Evolutionary conservation across 169 alveolate genomes (phyloP).

Genomic region (Sarcocystis neurona): DNA sequence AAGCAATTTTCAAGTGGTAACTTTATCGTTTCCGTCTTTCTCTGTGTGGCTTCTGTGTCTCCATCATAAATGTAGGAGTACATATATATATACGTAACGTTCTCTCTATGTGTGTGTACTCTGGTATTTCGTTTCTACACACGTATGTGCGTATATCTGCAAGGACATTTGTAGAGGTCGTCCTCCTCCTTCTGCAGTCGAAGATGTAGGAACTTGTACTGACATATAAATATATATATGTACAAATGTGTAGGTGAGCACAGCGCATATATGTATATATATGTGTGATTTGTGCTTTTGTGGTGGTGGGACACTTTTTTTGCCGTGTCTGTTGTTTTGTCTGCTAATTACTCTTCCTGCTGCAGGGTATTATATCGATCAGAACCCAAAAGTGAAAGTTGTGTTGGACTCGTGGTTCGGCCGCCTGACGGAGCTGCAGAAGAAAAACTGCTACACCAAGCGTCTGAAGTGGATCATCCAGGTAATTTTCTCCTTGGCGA

Average conservation of each 20-base stretch:
- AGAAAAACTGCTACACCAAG: constrained; percentile 79
- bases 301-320: background rate
- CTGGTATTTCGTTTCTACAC: background rate
- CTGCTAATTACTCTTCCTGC: background rate
- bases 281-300: background rate
- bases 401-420: constrained; percentile 91
- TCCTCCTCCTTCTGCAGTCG: no score
- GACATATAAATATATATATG: no score
- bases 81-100: background rate
- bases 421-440: constrained; percentile 83
- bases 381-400: constrained; percentile 79
- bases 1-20: no score
- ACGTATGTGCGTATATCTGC: background rate
- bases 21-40: no score
- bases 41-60: background rate
- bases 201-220: no score
- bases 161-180: background rate
- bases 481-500: constrained; percentile 13
- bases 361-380: constrained; percentile 85
- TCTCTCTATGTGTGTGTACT: background rate
- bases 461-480: constrained; percentile 84
- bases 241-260: no score
- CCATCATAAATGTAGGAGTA: background rate
- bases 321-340: background rate
- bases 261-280: no score